Evolutionary conservation across 495 filamentous ascomycete genomes (phyloP).

Genomic region (Amniculicola lignicola): DNA sequence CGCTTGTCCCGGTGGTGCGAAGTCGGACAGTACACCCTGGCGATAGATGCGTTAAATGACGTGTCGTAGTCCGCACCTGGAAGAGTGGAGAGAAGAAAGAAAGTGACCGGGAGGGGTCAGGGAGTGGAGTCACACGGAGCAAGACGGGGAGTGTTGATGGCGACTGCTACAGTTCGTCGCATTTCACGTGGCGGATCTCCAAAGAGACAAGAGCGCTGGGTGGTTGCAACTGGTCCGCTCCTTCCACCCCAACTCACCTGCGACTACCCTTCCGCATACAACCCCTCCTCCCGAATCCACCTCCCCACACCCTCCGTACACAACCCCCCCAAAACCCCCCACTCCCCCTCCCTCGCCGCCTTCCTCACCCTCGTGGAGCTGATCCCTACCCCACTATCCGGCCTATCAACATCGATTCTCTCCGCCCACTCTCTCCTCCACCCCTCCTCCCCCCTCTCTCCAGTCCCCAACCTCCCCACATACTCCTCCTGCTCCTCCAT

Average conservation of each 20-base stretch:
- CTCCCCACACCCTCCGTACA: slow-evolving; percentile 60
- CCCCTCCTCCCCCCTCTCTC: slow-evolving; percentile 54
- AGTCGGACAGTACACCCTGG: no score
- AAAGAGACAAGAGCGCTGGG: not conserved
- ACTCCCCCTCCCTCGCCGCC: slow-evolving; percentile 54
- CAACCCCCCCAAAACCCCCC: slow-evolving; percentile 55
- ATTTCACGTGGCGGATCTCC: no score
- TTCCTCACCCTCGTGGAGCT: slow-evolving; percentile 79
- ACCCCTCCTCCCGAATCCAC: slow-evolving; percentile 51
- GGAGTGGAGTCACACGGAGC: no score
- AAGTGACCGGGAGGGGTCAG: no score
- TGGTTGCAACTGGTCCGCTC: no score
- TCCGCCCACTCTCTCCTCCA: slow-evolving; percentile 64
- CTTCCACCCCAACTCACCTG: slow-evolving; percentile 30
- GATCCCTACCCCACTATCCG: slow-evolving; percentile 51
- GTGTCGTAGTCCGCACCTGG: no score
- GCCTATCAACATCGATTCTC: slow-evolving; percentile 68
- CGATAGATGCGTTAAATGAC: no score
- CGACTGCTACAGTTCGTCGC: no score
- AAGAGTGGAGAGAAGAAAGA: no score
- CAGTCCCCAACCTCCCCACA: slow-evolving; percentile 37
- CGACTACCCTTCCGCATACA: slow-evolving; percentile 53
- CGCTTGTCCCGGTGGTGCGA: no score
- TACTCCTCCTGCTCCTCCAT: slow-evolving; percentile 39
- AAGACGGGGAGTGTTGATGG: no score